Evolutionary conservation across 2,329 filamentous ascomycete species (phyloP), one percentile per base, ranked within the genome.

Genomic region (Dactylonectria estremocensis): DNA sequence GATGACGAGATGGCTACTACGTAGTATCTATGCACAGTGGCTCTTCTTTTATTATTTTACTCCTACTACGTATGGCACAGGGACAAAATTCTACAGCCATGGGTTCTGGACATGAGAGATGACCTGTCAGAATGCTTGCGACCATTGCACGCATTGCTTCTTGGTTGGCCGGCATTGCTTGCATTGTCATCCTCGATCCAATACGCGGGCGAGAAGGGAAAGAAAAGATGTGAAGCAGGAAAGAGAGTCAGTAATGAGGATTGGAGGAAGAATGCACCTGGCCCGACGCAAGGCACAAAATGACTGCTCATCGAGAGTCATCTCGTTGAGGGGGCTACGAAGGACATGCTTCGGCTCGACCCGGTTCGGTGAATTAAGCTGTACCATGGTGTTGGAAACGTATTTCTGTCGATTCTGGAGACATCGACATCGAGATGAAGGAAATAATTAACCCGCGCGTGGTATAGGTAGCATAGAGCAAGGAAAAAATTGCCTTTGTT

Each of bases 391-490:
- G n/a, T 20, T 52, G 28, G 49, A 52, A 33, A 3, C 9, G n/a
- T 20, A 35, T n/a, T 24, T 11, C 10, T 35, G 14, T 24, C n/a
- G 7, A 20, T 43, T 50, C 22, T 31, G n/a, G 50, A 9, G 24
- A 16, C 40, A n/a, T 46, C 54, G 24, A 33, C 40, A n/a, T 7
- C 13, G 50, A 18, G 22, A 53, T 35, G 22, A 9, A 53, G 9
- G 45, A 46, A 35, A 57, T 43, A 63, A 63, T 57, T 57, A 63
- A 45, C 16, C 60, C 60, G 45, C 28, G 43, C 31, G 22, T 46
- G 52, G 33, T 63, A 63, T 56, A 43, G 35, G 45, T 49, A 18
- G 52, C 60, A 63, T 31, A 54, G 56, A 24, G 43, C 52, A 50
- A 46, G 60, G 60, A 40, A 35, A 40, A 35, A 61, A 37, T 49